Conservation (phyloP, 768 basidiomycete species). For the Paxillus rubicundulus region DNA sequence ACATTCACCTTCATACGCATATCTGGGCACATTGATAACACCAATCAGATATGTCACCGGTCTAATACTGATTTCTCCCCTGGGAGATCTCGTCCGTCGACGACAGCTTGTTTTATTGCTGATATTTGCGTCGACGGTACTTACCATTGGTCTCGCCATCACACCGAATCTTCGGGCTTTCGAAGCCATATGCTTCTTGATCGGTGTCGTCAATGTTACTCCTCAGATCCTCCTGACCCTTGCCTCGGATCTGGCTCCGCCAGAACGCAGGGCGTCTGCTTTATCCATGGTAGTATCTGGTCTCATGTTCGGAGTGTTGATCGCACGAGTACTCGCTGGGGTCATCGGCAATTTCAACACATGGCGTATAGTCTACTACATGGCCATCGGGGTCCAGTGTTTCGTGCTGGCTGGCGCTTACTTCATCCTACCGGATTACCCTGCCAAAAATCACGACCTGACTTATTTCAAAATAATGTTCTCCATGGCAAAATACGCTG, state of each 20-base stretch:
- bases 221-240: slow-evolving; percentile 42
- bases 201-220: slow-evolving; percentile 40
- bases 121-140: slow-evolving; percentile 29
- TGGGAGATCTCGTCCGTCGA: slow-evolving; percentile 46
- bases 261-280: slow-evolving; percentile 17
- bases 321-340: slow-evolving; percentile 35
- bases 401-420: slow-evolving; percentile 31
- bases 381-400: slow-evolving; percentile 37
- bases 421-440: slow-evolving; percentile 39
- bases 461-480: slow-evolving; percentile 35
- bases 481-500: slow-evolving; percentile 39
- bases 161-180: slow-evolving; percentile 33
- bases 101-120: slow-evolving; percentile 40
- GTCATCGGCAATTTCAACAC: slow-evolving; percentile 40
- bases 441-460: slow-evolving; percentile 37
- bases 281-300: slow-evolving; percentile 35
- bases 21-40: not conserved
- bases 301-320: slow-evolving; percentile 27
- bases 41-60: slow-evolving; percentile 24
- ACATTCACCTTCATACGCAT: not conserved
- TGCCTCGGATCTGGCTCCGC: slow-evolving; percentile 43
- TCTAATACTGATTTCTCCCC: slow-evolving; percentile 43
- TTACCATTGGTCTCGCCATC: slow-evolving; percentile 42
- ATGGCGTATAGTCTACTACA: slow-evolving; percentile 43
- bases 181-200: slow-evolving; percentile 31